phyloP scores from a whole-genome alignment of 768 basidiomycete species.

The Tylopilus sp. region DNA sequence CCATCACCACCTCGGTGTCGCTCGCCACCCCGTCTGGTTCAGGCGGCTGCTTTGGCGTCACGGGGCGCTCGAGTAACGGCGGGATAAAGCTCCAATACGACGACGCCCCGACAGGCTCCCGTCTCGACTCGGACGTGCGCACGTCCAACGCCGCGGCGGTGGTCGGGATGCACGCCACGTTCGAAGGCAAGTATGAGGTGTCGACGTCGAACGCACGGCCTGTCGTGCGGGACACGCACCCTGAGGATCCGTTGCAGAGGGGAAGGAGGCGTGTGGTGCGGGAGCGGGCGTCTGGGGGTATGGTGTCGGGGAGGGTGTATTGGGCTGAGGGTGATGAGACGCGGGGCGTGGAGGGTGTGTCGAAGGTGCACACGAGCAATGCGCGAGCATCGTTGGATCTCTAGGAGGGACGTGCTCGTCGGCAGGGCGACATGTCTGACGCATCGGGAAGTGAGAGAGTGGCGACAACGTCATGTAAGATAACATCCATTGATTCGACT shows the following conservation, averaged over 20 bases:
- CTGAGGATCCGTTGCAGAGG: constrained; percentile 30
- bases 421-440: too few relatives aligned
- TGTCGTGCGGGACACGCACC: constrained; percentile 7
- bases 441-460: too few relatives aligned
- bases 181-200: constrained; percentile 38
- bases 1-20: constrained; percentile 16
- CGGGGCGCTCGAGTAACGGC: constrained; percentile 33
- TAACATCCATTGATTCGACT: too few relatives aligned
- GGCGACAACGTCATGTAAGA: too few relatives aligned
- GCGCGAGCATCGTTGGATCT: constrained; percentile 17
- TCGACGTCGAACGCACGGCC: constrained; percentile 22
- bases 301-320: constrained; percentile 11
- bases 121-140: constrained; percentile 29
- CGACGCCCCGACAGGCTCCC: constrained; percentile 28
- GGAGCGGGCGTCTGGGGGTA: not conserved
- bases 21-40: constrained; percentile 27
- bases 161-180: constrained; percentile 33
- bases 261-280: constrained; percentile 28
- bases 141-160: constrained; percentile 34
- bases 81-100: constrained; percentile 25
- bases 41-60: constrained; percentile 32
- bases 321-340: constrained; percentile 9
- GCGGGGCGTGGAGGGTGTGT: not conserved
- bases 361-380: constrained; percentile 24
- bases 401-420: not conserved